Percentiles rank a stretch among this genome's conserved stretches.
phyloP scores from a whole-genome alignment of 2,329 filamentous ascomycete species.

The Fusarium musae region DNA sequence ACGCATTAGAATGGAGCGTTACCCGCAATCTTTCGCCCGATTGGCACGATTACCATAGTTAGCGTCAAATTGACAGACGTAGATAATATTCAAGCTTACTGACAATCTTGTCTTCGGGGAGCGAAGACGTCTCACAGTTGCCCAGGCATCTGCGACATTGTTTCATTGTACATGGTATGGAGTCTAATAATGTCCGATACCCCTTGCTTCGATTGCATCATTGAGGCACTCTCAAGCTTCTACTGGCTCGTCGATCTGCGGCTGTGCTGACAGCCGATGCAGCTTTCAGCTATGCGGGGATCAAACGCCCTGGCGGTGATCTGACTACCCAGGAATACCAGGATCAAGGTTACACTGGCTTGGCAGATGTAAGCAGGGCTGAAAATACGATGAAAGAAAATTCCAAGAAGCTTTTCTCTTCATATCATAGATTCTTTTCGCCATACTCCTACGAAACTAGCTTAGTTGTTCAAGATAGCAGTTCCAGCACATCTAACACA shows the following conservation, averaged over 20 bases:
- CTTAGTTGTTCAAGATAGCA: background rate
- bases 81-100: background rate
- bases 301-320: background rate
- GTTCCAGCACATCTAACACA: fast-evolving
- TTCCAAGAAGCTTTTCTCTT: fast-evolving
- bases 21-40: background rate
- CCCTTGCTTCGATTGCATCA: background rate
- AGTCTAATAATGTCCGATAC: fast-evolving
- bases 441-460: background rate
- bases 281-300: background rate
- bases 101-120: background rate
- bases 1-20: too few species aligned
- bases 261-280: background rate
- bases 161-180: fast-evolving
- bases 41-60: background rate
- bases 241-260: background rate
- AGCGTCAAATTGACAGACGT: background rate
- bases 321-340: background rate
- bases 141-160: background rate
- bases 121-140: background rate
- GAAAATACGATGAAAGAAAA: background rate
- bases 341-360: background rate
- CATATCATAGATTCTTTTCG: background rate
- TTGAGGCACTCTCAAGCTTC: background rate
- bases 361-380: background rate